A percentile compares a stretch with the other conserved stretches of the same genome.
Conservation (phyloP, 257 asterid species). For the Nicotiana knightiana region DNA sequence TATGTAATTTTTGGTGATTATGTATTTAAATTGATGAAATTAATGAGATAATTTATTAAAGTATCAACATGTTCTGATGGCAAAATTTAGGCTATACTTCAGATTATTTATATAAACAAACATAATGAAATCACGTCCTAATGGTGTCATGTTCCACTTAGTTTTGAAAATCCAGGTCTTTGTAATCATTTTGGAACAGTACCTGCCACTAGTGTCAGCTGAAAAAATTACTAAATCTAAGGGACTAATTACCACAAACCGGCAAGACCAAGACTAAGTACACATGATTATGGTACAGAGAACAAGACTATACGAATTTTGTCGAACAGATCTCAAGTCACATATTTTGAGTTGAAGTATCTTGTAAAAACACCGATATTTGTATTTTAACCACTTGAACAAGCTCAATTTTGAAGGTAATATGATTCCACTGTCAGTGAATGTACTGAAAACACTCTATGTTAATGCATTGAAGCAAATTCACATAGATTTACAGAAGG, state of each 20-base stretch:
- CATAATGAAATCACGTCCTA: background rate
- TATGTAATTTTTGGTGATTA: background rate
- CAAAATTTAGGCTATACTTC: background rate
- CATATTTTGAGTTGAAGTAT: background rate
- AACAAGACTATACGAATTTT: background rate
- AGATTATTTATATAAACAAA: background rate
- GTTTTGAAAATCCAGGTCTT: background rate
- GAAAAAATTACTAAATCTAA: background rate
- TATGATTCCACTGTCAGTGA: background rate
- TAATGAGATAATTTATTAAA: background rate
- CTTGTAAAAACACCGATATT: background rate
- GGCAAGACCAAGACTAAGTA: background rate
- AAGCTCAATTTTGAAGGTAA: background rate
- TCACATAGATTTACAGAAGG: background rate
- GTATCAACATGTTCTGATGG: background rate
- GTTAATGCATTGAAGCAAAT: slow-evolving; percentile 1
- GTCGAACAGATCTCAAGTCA: background rate
- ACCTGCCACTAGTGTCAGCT: background rate
- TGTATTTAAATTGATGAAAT: background rate
- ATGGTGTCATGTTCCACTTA: background rate
- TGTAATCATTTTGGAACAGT: background rate
- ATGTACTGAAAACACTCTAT: background rate
- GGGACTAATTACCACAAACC: background rate
- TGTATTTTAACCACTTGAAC: background rate
- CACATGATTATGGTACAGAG: background rate